A percentile compares a stretch with the other conserved stretches of the same genome.
Evolutionary conservation across 2,329 filamentous ascomycete genomes (phyloP).

Genomic region (Fonsecaea monophora): DNA sequence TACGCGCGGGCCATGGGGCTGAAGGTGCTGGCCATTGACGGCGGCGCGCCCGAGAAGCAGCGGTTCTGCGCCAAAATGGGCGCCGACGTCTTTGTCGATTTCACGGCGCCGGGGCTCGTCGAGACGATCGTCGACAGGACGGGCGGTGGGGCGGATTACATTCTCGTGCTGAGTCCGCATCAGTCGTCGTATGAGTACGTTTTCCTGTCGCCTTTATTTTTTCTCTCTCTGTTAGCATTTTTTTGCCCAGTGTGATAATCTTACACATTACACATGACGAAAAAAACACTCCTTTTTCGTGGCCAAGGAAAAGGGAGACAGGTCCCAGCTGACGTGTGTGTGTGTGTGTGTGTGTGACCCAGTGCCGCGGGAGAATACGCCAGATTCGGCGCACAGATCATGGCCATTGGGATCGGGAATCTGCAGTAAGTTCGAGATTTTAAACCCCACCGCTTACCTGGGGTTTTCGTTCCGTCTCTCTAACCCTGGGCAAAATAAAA

Average conservation of each 20-base stretch:
- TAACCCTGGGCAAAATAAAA: no score
- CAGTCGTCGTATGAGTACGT: constrained; percentile 26
- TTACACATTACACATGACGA: no score
- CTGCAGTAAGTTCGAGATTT: constrained; percentile 5
- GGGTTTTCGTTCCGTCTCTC: background rate
- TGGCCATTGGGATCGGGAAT: constrained; percentile 27
- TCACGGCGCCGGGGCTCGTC: background rate
- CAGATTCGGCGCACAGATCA: constrained; percentile 23
- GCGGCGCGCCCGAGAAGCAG: constrained; percentile 10
- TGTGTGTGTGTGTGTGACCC: background rate
- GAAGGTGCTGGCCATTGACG: constrained; percentile 18
- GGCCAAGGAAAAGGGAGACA: no score
- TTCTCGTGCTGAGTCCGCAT: constrained; percentile 27
- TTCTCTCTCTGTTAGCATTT: background rate
- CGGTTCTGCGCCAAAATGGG: constrained; percentile 21
- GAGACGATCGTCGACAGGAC: constrained; percentile 12
- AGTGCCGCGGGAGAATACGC: constrained; percentile 26
- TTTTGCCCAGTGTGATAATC: no score
- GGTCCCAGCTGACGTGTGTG: no score
- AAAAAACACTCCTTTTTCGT: no score
- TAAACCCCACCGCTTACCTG: background rate
- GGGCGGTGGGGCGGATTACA: constrained; percentile 18
- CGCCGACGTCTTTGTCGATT: constrained; percentile 22
- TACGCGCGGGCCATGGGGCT: constrained; percentile 17
- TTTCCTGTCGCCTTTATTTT: background rate